Conservation (phyloP, 2,329 filamentous ascomycete genomes). For the Graphium sp. region DNA sequence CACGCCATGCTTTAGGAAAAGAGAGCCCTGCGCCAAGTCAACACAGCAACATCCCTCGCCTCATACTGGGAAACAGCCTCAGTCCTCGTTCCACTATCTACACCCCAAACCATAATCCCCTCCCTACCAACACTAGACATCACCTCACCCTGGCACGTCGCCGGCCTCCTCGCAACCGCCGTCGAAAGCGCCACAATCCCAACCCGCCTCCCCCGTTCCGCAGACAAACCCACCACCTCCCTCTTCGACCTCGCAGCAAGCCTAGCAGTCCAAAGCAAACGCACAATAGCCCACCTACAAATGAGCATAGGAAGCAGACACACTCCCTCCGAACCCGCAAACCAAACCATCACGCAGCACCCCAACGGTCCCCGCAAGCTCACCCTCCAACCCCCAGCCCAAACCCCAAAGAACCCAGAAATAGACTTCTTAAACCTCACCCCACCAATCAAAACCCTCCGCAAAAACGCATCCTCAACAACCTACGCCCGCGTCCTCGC, state of each 20-base stretch:
- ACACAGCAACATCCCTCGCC: slow-evolving; percentile 58
- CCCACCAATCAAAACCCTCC: background rate
- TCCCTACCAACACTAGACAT: slow-evolving; percentile 44
- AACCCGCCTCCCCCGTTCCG: slow-evolving; percentile 42
- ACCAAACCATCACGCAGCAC: too few relatives aligned
- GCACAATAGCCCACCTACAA: slow-evolving; percentile 59
- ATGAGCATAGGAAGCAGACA: slow-evolving; percentile 50
- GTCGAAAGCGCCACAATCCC: slow-evolving; percentile 68
- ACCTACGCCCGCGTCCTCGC: too few relatives aligned
- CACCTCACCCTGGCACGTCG: slow-evolving; percentile 60
- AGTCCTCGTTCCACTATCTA: slow-evolving; percentile 54
- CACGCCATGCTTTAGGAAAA: background rate
- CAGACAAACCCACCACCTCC: slow-evolving; percentile 21
- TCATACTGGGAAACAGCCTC: slow-evolving; percentile 57
- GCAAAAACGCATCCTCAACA: too few relatives aligned
- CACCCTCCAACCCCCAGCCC: too few relatives aligned
- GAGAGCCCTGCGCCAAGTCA: slow-evolving; percentile 44
- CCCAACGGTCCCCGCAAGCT: too few relatives aligned
- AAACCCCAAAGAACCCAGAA: too few relatives aligned
- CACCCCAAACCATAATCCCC: slow-evolving; percentile 17
- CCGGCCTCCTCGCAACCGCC: slow-evolving; percentile 58
- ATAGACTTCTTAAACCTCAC: slow-evolving; percentile 2
- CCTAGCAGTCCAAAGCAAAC: slow-evolving; percentile 61
- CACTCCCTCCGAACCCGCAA: too few relatives aligned
- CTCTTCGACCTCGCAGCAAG: slow-evolving; percentile 47